Conservation (phyloP, 2,329 filamentous ascomycete genomes). For the Zalaria obscura region DNA sequence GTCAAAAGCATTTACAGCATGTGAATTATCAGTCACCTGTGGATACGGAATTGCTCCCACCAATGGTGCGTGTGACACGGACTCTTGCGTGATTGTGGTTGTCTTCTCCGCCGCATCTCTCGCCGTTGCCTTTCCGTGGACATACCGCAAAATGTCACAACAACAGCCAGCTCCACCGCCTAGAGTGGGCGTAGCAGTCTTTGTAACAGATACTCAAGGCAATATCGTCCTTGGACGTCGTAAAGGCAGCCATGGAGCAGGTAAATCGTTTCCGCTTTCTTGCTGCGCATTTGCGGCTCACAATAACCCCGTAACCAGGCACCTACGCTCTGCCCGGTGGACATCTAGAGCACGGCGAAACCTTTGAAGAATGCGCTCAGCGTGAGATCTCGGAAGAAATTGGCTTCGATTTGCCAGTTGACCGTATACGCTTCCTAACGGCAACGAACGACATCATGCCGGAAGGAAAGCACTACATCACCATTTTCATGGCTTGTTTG, state of each 20-base stretch:
- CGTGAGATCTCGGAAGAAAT: conserved; percentile 62
- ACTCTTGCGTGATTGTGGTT: too few species aligned
- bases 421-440: conserved; percentile 37
- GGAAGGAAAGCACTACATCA: conserved; percentile 59
- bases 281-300: neutral
- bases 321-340: conserved; percentile 48
- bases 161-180: too few species aligned
- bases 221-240: conserved; percentile 34
- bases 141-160: too few species aligned
- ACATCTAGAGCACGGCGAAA: conserved; percentile 58
- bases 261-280: conserved; percentile 14
- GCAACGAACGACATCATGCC: conserved; percentile 55
- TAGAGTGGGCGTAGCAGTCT: conserved; percentile 33
- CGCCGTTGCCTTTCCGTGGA: too few species aligned
- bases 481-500: conserved; percentile 49
- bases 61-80: too few species aligned
- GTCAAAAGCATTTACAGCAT: too few species aligned
- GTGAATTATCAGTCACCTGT: too few species aligned
- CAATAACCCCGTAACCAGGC: conserved; percentile 2
- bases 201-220: conserved; percentile 27
- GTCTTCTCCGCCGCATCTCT: too few species aligned
- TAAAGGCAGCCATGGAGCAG: conserved; percentile 32
- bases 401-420: conserved; percentile 35
- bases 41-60: too few species aligned
- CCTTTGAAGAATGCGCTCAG: conserved; percentile 44